Conservation (phyloP, 208 protist genomes). For the Leishmania lainsoni region DNA sequence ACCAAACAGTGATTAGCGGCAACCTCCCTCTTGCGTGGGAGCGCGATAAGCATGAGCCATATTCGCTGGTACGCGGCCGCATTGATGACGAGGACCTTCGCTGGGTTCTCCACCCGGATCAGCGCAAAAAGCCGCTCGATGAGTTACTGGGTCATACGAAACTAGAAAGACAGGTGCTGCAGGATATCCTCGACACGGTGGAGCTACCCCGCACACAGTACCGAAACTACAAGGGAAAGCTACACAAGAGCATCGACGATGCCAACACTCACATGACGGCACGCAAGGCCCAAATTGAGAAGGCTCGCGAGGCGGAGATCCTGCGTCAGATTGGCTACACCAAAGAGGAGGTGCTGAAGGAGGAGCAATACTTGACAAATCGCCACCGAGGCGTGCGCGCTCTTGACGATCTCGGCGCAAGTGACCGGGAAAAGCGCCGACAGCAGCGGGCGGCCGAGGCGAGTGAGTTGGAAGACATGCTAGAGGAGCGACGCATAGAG, state of each 20-base stretch:
- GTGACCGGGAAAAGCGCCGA: slow-evolving; percentile 57
- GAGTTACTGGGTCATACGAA: slow-evolving; percentile 70
- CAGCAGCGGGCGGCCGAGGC: slow-evolving; percentile 41
- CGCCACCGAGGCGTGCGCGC: slow-evolving; percentile 70
- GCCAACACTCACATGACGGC: slow-evolving; percentile 77
- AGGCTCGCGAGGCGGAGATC: slow-evolving; percentile 75
- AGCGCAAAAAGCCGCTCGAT: slow-evolving; percentile 65
- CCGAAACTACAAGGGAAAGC: slow-evolving; percentile 88
- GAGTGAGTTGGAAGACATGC: slow-evolving; percentile 77
- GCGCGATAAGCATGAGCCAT: slow-evolving; percentile 84
- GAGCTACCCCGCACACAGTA: slow-evolving; percentile 82
- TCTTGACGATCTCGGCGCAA: slow-evolving; percentile 81
- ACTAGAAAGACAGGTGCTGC: slow-evolving; percentile 64
- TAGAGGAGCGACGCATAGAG: slow-evolving; percentile 75
- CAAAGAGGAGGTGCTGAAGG: slow-evolving; percentile 71
- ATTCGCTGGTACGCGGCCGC: slow-evolving; percentile 77
- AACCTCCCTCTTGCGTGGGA: slow-evolving; percentile 85
- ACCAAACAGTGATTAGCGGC: slow-evolving; percentile 72
- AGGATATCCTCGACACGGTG: slow-evolving; percentile 86
- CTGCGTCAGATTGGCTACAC: slow-evolving; percentile 79
- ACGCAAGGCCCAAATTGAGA: slow-evolving; percentile 76
- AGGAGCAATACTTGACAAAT: slow-evolving; percentile 84
- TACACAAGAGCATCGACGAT: slow-evolving; percentile 84
- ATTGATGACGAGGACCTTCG: slow-evolving; percentile 88
- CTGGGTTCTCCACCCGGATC: slow-evolving; percentile 69